Percentiles rank a stretch among this genome's conserved stretches.
phyloP scores from a whole-genome alignment of 495 filamentous ascomycete species.

The Penicillium nucicola region DNA sequence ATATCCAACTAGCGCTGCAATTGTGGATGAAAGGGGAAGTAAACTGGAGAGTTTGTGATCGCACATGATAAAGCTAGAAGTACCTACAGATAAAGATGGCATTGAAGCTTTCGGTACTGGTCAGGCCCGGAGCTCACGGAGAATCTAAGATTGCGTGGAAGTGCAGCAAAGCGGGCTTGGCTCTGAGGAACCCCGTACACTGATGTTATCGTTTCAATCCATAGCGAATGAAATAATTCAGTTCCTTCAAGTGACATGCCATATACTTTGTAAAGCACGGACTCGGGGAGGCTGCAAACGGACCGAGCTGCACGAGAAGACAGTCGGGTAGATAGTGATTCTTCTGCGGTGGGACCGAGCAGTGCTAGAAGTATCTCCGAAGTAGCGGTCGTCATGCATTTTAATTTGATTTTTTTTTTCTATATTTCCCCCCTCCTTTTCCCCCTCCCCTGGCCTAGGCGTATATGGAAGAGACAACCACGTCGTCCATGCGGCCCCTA shows the following conservation, averaged over 20 bases:
- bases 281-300: neutral
- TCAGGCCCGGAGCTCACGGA: conserved; percentile 6
- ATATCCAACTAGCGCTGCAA: neutral
- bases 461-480: conserved; percentile 18
- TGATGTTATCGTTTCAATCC: neutral
- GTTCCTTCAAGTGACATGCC: neutral
- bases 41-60: neutral
- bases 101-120: conserved; percentile 12
- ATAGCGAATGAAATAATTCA: neutral
- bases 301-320: neutral
- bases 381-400: neutral
- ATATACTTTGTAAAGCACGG: conserved; percentile 9
- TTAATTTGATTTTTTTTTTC: neutral
- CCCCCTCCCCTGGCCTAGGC: conserved; percentile 11
- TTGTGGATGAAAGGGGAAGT: neutral
- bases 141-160: conserved; percentile 18
- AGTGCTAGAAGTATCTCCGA: neutral
- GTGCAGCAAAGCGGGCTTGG: conserved; percentile 1
- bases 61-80: neutral
- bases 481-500: conserved; percentile 18
- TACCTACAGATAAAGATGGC: neutral
- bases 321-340: neutral
- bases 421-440: conserved; percentile 9
- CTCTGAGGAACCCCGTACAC: too few species aligned
- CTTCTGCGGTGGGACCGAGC: neutral